Conservation (phyloP, 2,329 filamentous ascomycete species). For the Aspergillus flavus region DNA sequence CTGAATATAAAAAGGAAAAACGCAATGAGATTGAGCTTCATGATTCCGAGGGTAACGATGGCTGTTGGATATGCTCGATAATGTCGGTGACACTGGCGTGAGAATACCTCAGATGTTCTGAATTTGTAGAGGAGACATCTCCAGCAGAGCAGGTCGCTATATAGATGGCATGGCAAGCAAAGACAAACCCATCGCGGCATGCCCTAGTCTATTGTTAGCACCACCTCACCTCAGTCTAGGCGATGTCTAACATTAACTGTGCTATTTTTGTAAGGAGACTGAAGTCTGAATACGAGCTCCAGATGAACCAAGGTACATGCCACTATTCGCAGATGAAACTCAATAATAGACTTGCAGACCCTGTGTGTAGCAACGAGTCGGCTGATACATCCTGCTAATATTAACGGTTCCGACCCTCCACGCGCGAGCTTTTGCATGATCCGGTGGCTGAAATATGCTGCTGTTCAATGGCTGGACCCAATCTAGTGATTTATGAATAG, state of each 20-base stretch:
- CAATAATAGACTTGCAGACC: background rate
- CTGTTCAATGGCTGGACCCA: too few species aligned
- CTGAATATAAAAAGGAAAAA: background rate
- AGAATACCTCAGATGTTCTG: background rate
- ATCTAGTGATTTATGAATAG: background rate
- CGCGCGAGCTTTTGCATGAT: background rate
- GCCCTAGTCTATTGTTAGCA: fast-evolving
- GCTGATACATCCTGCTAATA: too few species aligned
- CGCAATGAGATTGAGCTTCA: background rate
- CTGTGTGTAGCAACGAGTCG: background rate
- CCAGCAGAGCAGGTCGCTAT: background rate
- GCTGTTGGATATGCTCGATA: background rate
- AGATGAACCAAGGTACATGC: background rate
- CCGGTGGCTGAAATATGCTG: background rate
- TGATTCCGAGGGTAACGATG: background rate
- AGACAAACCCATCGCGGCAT: background rate
- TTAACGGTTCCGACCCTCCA: too few species aligned
- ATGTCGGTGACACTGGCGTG: background rate
- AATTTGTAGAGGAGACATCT: background rate
- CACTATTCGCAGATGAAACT: too few species aligned
- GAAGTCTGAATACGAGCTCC: background rate
- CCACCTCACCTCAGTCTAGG: background rate
- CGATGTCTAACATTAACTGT: background rate
- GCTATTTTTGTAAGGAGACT: background rate
- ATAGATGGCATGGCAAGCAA: background rate